These are phyloP conservation scores for Trichoderma gracile DNA, from an alignment of 2,329 filamentous ascomycete species.

Conservation along the genomic window DNA sequence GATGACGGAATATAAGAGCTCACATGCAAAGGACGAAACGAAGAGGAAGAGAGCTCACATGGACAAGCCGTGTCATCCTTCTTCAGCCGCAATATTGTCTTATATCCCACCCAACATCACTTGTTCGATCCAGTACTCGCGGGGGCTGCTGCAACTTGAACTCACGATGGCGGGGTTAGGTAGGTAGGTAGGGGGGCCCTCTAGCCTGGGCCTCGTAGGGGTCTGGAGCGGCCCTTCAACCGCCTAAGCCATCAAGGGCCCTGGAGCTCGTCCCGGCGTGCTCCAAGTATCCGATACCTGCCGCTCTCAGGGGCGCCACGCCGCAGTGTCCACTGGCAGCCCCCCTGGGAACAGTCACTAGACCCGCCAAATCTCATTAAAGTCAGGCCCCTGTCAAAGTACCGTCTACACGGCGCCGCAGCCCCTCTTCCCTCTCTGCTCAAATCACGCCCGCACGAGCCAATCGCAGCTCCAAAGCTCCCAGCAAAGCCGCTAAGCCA, in stretches of 20 bases:
- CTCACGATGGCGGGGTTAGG: constrained; percentile 18
- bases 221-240: neutral
- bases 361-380: neutral
- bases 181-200: constrained; percentile 36
- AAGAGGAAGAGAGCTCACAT: neutral
- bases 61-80: no score
- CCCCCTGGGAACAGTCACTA: neutral
- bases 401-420: constrained; percentile 2
- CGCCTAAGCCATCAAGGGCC: neutral
- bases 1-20: no score
- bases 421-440: constrained; percentile 8
- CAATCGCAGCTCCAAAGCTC: constrained; percentile 11
- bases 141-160: constrained; percentile 9
- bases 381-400: constrained; percentile 1
- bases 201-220: neutral
- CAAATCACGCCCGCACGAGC: constrained; percentile 10
- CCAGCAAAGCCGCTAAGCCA: constrained; percentile 10
- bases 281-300: neutral
- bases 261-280: neutral
- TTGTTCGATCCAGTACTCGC: neutral
- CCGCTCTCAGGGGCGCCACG: constrained; percentile 6
- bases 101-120: neutral
- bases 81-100: neutral
- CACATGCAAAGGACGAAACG: neutral
- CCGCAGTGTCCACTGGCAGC: constrained; percentile 7